Percentiles rank a stretch among this genome's conserved stretches.
Conservation (phyloP, 352 stramenopile genomes). For the Nothophytophthora sp. region DNA sequence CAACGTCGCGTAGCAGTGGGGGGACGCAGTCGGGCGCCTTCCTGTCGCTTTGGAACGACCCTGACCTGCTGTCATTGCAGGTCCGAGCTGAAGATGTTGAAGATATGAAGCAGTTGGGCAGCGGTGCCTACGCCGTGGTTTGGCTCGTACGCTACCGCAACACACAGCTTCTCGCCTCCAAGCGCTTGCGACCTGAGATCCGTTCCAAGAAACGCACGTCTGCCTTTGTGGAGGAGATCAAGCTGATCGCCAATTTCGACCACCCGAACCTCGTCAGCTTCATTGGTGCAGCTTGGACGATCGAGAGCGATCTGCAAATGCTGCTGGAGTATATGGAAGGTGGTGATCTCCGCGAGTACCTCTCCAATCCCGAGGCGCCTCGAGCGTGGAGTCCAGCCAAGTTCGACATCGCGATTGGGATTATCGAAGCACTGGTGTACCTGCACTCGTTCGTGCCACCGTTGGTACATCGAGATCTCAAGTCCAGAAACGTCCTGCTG, state of each 20-base stretch:
- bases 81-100: conserved; percentile 23
- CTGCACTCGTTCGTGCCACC: conserved; percentile 37
- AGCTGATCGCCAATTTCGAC: conserved; percentile 41
- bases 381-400: conserved; percentile 20
- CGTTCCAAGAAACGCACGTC: conserved; percentile 25
- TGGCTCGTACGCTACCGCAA: conserved; percentile 27
- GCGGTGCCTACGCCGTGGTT: conserved; percentile 26
- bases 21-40: conserved; percentile 6
- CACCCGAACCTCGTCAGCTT: conserved; percentile 47
- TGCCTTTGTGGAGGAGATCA: conserved; percentile 47
- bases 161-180: conserved; percentile 27
- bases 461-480: conserved; percentile 44
- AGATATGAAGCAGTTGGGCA: conserved; percentile 25
- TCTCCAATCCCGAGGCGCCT: background rate
- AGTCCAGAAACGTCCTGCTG: conserved; percentile 50
- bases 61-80: conserved; percentile 25
- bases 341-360: conserved; percentile 36
- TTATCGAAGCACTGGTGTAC: conserved; percentile 43
- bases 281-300: conserved; percentile 44
- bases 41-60: conserved; percentile 32
- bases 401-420: conserved; percentile 35
- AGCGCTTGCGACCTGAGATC: conserved; percentile 23
- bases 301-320: conserved; percentile 41
- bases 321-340: conserved; percentile 50
- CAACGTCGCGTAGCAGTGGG: background rate